Conservation (phyloP, 768 basidiomycete genomes). For the Pholiota microspora region DNA sequence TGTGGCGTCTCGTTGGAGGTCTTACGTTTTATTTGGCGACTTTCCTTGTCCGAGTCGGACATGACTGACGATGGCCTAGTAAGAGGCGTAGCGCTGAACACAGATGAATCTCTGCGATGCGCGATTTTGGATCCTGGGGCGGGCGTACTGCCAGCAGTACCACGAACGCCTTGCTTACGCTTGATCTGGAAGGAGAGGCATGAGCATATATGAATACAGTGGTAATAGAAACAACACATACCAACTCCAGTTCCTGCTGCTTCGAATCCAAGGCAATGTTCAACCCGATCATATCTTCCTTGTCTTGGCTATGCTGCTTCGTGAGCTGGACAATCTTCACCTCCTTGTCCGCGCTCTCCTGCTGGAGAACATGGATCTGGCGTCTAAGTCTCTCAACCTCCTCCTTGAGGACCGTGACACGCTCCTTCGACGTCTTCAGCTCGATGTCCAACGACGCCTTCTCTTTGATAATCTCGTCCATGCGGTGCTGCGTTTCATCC, state of each 20-base stretch:
- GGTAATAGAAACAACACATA: constrained; percentile 39
- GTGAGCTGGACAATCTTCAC: constrained; percentile 71
- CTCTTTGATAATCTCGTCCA: constrained; percentile 50
- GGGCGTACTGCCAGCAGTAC: constrained; percentile 57
- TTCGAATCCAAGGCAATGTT: constrained; percentile 93
- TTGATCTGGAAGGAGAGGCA: constrained; percentile 48
- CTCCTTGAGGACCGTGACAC: constrained; percentile 45
- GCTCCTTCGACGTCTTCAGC: constrained; percentile 45
- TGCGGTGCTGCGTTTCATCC: constrained; percentile 40
- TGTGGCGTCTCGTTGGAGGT: constrained; percentile 33
- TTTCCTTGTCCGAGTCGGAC: constrained; percentile 47
- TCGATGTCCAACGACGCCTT: constrained; percentile 58
- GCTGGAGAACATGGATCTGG: constrained; percentile 69
- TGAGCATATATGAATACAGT: background rate
- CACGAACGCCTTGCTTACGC: constrained; percentile 54
- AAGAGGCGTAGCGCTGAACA: constrained; percentile 52
- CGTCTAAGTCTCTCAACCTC: constrained; percentile 60
- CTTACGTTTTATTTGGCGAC: constrained; percentile 30
- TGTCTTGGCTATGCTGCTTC: constrained; percentile 63
- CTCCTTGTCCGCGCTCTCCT: constrained; percentile 84
- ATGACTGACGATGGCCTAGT: constrained; percentile 55
- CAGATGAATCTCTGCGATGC: constrained; percentile 53
- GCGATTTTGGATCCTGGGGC: constrained; percentile 39
- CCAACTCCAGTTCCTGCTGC: constrained; percentile 91
- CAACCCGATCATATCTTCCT: constrained; percentile 78